These are phyloP conservation scores for Ogataea trehalophila DNA, from an alignment of 805 yeast genomes.

Conservation along the genomic window DNA sequence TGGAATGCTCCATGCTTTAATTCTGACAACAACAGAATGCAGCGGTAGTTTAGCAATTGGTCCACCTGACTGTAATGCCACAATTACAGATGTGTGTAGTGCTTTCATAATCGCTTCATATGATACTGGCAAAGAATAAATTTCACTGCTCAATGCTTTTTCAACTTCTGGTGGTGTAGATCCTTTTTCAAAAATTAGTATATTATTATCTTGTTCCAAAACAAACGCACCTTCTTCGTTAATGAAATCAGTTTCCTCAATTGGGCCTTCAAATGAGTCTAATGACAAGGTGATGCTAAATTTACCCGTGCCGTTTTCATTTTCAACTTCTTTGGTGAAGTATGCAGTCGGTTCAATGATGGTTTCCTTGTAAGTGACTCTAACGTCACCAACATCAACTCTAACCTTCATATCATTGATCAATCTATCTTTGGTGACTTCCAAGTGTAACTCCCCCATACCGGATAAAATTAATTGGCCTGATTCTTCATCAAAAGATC, in stretches of 20 bases:
- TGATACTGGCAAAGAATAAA: constrained; percentile 45
- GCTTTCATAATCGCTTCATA: constrained; percentile 50
- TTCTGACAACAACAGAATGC: constrained; percentile 53
- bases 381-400: constrained; percentile 74
- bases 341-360: constrained; percentile 22
- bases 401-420: constrained; percentile 79
- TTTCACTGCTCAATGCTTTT: constrained; percentile 16
- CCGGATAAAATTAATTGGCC: constrained; percentile 90
- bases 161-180: constrained; percentile 21
- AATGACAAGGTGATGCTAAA: constrained; percentile 23
- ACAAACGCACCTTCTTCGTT: constrained; percentile 37
- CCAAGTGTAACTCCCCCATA: constrained; percentile 96
- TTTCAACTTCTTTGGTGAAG: constrained; percentile 16
- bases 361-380: constrained; percentile 86
- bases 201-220: constrained; percentile 45
- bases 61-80: constrained; percentile 67
- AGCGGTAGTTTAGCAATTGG: constrained; percentile 51
- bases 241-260: constrained; percentile 24
- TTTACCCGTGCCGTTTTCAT: constrained; percentile 17
- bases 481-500: constrained; percentile 72
- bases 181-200: constrained; percentile 32
- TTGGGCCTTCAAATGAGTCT: constrained; percentile 31
- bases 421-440: constrained; percentile 76
- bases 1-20: constrained; percentile 51
- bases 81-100: constrained; percentile 52